Evolutionary conservation across 257 asterid genomes (phyloP).

Genomic region (Voacanga thouarsii): DNA sequence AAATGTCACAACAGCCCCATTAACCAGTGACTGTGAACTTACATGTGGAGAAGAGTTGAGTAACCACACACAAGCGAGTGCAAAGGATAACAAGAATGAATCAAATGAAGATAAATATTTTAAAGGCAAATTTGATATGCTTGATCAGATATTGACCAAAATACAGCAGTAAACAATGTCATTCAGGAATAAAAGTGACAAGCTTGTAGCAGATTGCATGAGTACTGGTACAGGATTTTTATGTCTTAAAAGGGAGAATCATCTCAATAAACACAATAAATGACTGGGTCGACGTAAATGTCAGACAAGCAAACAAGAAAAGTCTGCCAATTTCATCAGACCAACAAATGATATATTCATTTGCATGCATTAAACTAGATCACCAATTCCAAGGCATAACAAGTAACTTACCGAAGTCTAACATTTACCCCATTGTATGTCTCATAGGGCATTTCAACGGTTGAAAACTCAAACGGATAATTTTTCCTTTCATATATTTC

Average conservation of each 20-base stretch:
- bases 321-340: background rate
- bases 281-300: background rate
- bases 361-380: background rate
- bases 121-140: background rate
- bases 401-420: slow-evolving; percentile 73
- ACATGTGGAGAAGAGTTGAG: background rate
- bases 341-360: background rate
- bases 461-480: slow-evolving; percentile 92
- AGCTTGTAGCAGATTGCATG: background rate
- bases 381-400: slow-evolving; percentile 3
- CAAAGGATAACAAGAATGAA: background rate
- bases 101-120: background rate
- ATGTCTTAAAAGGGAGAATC: background rate
- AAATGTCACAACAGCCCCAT: background rate
- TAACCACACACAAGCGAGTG: background rate
- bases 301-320: background rate
- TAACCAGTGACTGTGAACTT: background rate
- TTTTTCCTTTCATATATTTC: slow-evolving; percentile 91
- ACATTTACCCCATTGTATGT: slow-evolving; percentile 91
- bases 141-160: background rate
- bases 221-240: background rate
- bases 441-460: slow-evolving; percentile 99
- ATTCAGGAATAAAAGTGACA: background rate
- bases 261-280: background rate
- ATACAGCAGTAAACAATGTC: background rate